Base-by-base conservation (phyloP, 148 eudicot genomes). In the Silene conica region DNA sequence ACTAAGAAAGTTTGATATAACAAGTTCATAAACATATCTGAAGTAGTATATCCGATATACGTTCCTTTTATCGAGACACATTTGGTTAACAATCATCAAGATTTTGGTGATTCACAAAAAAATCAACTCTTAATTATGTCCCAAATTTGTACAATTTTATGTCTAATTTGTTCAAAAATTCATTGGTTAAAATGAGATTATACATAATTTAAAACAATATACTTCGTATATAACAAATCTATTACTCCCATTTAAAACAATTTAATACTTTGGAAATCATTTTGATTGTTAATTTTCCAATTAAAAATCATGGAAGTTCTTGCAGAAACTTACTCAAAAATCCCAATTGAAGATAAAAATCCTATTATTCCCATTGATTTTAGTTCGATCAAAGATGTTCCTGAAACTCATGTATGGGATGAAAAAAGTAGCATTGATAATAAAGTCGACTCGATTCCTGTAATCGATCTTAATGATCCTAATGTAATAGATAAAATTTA, bases 391-490 rank as follows among this genome's bases (percentile, higher is more conserved):
- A 79, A 38, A 83, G 75, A 56, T 73, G 80, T 88, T 5, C 92
- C 92, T 0, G 84, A 86, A 11, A 77, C 92, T 0, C 87, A 88
- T 63, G 46, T 59, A 48, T 88, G 92, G 92, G 61, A 63, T 15
- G 59, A 50, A 69, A 54, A 19, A 2, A 15, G 14, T 4, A 26
- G 7, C 4, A 19, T 19, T 57, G 23, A 45, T 7, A 21, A 45
- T 2, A 63, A 38, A 9, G 43, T 25, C 6, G 15, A 6, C 0
- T 75, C 68, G 0, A 62, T 86, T 1, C 86, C 96, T 1, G 10
- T 80, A 0, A 74, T 90, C 41, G 83, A 88, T 70, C 83, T 90
- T 2, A 34, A 11, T 3, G 87, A 82, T 48, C 81, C 84, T 0
- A 74, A 87, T 61, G 80, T 50, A 0, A 52, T 60, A n/a, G 80